Evolutionary conservation across 371 early-diverging fungal species (phyloP), one percentile per base, ranked within the genome.

Genomic region (Rhizomucor pusillus): DNA sequence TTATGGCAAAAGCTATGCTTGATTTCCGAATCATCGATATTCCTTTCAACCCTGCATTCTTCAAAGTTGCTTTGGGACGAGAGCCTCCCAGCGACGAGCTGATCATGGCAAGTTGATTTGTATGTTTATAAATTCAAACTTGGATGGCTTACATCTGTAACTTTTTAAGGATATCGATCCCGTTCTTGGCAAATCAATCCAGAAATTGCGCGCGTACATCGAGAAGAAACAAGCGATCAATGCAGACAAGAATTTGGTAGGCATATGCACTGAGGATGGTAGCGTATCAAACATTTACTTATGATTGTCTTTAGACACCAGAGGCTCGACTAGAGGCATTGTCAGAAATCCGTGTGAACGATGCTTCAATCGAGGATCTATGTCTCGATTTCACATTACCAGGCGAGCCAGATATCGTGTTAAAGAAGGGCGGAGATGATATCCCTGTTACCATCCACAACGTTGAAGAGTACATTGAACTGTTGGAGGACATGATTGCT

Each of bases 11-110:
- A 65, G 90, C 93, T 0, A 70, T 96, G 72, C 65, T 94, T 41
- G 98, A 97, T 62, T 82, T 84, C 41, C 81, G 98, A 43, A 82
- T 92, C 22, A 78, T 95, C 16, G 95, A 96, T 66, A 68, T 97
- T 23, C 90, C 90, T 1, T 81, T 97, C 47, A 86, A 81, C 45
- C 69, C 81, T 1, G 62, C 87, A 9, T 93, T 97, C 62, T 80
- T 95, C 33, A 75, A 84, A 37, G 69, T 84, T 46, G 73, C 84
- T 10, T 62, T 92, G 34, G 80, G 79, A 37, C 43, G 76, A 22
- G 56, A 56, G 14, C 18, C 24, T 39, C 53, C 18, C 19, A 65
- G 56, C 50, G 52, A 52, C 47, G 44, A n/a, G 40, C 41, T 70
- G 2, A 37, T 72, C 0, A 56, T 52, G 67, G 77, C 56, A 54